Evolutionary conservation across 345 rosid genomes (phyloP).

Genomic region (Salix udensis): DNA sequence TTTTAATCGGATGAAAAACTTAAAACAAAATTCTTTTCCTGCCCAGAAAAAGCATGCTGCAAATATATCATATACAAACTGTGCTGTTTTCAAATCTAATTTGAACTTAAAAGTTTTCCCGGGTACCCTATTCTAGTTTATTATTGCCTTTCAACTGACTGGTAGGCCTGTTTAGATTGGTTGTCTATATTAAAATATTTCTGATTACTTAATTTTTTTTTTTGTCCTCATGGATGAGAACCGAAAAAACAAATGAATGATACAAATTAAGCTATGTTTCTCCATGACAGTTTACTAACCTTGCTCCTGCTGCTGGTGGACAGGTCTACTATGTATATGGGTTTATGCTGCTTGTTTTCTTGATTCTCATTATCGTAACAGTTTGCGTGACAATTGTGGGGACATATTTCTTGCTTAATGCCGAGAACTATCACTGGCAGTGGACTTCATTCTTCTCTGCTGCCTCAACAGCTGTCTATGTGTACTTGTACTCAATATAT

Average conservation of each 20-base stretch:
- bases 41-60: neutral
- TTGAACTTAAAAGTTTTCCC: neutral
- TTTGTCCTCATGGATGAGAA: neutral
- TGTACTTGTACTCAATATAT: conserved; percentile 83
- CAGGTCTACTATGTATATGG: conserved; percentile 96
- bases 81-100: neutral
- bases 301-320: conserved; percentile 4
- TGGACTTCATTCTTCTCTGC: conserved; percentile 96
- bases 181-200: neutral
- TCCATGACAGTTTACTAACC: neutral
- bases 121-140: neutral
- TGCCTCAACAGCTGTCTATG: conserved; percentile 89
- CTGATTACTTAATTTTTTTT: neutral
- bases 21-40: neutral
- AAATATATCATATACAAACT: neutral
- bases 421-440: conserved; percentile 97
- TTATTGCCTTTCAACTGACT: neutral
- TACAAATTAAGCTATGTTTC: neutral
- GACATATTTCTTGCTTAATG: conserved; percentile 84
- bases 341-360: conserved; percentile 81
- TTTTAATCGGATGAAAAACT: neutral
- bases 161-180: neutral
- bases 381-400: conserved; percentile 93
- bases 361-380: conserved; percentile 81
- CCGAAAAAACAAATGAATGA: neutral